These are phyloP conservation scores for Xylaria sp. DNA, from an alignment of 2,329 filamentous ascomycete species.

Conservation along the genomic window DNA sequence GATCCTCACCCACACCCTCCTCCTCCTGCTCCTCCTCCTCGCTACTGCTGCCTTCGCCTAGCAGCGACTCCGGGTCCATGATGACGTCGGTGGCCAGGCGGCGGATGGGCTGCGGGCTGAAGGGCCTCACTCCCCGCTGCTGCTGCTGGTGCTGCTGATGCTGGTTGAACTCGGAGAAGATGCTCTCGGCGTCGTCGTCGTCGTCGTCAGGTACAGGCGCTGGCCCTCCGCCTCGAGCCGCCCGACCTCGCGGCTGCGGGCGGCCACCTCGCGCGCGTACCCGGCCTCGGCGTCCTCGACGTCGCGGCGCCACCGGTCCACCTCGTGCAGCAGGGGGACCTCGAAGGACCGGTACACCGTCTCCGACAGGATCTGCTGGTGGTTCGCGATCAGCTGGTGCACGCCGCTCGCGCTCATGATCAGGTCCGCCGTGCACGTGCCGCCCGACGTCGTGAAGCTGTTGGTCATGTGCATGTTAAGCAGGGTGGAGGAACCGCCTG, in stretches of 20 bases:
- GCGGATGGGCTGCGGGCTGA: conserved; percentile 59
- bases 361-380: conserved; percentile 70
- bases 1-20: conserved; percentile 13
- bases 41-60: conserved; percentile 22
- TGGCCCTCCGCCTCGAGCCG: conserved; percentile 67
- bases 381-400: conserved; percentile 69
- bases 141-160: conserved; percentile 61
- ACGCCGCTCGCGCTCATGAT: conserved; percentile 65
- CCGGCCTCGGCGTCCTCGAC: conserved; percentile 67
- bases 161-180: conserved; percentile 59
- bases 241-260: conserved; percentile 62
- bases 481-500: too few species aligned
- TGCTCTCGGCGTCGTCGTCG: conserved; percentile 65
- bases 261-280: conserved; percentile 59
- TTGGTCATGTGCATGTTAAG: conserved; percentile 48
- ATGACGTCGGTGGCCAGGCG: conserved; percentile 35
- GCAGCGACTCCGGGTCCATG: conserved; percentile 38
- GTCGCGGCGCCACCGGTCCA: conserved; percentile 65
- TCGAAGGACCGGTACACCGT: conserved; percentile 70
- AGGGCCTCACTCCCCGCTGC: conserved; percentile 58
- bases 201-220: conserved; percentile 62
- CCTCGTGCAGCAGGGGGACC: conserved; percentile 69
- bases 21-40: too few species aligned
- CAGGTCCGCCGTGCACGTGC: conserved; percentile 64
- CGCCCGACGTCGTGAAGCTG: conserved; percentile 50